Evolutionary conservation across 179 eudicot species (phyloP).

Genomic region (Beta macrorhiza): DNA sequence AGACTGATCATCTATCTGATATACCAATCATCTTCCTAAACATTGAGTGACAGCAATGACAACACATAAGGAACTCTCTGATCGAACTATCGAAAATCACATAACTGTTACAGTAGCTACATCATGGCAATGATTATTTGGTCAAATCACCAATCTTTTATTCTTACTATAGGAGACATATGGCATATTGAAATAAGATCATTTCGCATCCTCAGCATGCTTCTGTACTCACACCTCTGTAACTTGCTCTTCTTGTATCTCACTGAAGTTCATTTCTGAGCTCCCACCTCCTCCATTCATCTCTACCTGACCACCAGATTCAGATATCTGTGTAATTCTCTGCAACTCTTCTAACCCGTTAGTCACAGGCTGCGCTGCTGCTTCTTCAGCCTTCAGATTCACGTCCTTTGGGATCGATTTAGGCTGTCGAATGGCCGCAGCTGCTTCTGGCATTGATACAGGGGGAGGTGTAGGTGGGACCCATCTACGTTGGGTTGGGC

Average conservation of each 20-base stretch:
- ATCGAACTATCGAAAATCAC: not conserved
- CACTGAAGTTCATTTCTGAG: conserved; percentile 41
- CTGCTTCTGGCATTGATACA: conserved; percentile 84
- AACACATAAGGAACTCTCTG: not conserved
- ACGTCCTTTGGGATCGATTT: conserved; percentile 45
- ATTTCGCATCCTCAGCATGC: conserved; percentile 5
- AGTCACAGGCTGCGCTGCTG: conserved; percentile 40
- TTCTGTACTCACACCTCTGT: conserved; percentile 27
- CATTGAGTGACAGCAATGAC: not conserved
- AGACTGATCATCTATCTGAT: too few species aligned
- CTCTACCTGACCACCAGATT: conserved; percentile 58
- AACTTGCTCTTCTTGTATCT: conserved; percentile 48
- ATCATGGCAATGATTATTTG: not conserved
- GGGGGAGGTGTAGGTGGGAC: conserved; percentile 93
- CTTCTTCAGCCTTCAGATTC: conserved; percentile 39
- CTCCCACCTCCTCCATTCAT: conserved; percentile 39
- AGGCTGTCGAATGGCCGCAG: conserved; percentile 86
- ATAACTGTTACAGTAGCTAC: not conserved
- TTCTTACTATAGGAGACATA: not conserved
- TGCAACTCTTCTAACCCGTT: conserved; percentile 60
- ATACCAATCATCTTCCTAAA: not conserved
- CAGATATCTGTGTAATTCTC: conserved; percentile 63
- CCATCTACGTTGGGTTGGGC: conserved; percentile 70
- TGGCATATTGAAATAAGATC: not conserved
- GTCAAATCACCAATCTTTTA: not conserved